phyloP scores from a whole-genome alignment of 805 yeast genomes.

The Nakazawaea anatomiae region DNA sequence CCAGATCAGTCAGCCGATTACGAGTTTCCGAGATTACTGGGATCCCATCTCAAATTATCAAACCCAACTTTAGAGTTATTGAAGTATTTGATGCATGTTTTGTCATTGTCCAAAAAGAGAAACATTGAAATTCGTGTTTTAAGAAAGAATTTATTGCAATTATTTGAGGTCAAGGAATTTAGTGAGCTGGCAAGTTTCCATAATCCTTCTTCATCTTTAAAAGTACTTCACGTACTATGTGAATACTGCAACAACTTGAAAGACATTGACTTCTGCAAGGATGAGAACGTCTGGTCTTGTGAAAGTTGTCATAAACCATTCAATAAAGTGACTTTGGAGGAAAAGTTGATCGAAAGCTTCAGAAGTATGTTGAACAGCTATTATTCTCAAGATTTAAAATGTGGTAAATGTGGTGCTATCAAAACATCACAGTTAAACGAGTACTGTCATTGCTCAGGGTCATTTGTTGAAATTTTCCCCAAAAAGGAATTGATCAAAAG shows the following conservation, averaged over 20 bases:
- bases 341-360: constrained; percentile 63
- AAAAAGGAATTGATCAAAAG: constrained; percentile 37
- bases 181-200: constrained; percentile 64
- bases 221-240: constrained; percentile 67
- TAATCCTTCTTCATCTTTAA: constrained; percentile 70
- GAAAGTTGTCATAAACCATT: constrained; percentile 57
- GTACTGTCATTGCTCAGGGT: constrained; percentile 86
- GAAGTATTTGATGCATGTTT: constrained; percentile 67
- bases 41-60: constrained; percentile 50
- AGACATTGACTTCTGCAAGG: constrained; percentile 80
- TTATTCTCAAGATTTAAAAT: constrained; percentile 74
- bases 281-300: constrained; percentile 60
- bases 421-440: constrained; percentile 63
- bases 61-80: constrained; percentile 80
- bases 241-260: constrained; percentile 67
- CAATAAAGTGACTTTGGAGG: constrained; percentile 71
- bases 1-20: constrained; percentile 61
- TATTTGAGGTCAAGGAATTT: constrained; percentile 83
- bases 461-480: constrained; percentile 58
- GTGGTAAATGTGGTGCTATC: constrained; percentile 68
- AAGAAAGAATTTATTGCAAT: constrained; percentile 63
- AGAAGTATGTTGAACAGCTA: constrained; percentile 50
- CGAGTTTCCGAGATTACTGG: constrained; percentile 71
- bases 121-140: constrained; percentile 68
- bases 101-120: constrained; percentile 58